Conservation (phyloP, 2,329 filamentous ascomycete species). For the Aspergillus sp. region DNA sequence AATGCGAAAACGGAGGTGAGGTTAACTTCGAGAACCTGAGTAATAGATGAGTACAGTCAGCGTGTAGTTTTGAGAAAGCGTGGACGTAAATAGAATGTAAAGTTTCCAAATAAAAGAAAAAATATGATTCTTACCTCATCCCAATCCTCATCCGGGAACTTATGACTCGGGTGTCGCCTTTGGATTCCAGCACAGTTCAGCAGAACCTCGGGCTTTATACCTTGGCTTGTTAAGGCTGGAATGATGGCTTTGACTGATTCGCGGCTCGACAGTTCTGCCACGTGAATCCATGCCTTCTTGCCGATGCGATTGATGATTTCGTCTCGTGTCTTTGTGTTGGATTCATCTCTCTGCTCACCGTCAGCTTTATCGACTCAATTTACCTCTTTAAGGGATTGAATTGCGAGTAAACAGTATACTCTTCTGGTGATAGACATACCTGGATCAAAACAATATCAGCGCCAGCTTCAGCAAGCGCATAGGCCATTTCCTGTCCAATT, state of each 20-base stretch:
- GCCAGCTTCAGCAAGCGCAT: constrained; percentile 44
- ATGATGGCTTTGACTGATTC: constrained; percentile 37
- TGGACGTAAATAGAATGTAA: too few species aligned
- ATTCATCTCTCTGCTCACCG: constrained; percentile 48
- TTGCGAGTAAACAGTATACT: not conserved
- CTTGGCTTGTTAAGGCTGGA: constrained; percentile 33
- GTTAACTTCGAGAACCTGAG: constrained; percentile 76
- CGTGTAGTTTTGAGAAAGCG: too few species aligned
- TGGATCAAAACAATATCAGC: constrained; percentile 42
- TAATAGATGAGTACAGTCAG: not conserved
- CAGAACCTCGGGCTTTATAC: constrained; percentile 66
- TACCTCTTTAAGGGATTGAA: not conserved
- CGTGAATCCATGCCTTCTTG: constrained; percentile 39
- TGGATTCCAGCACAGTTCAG: constrained; percentile 88
- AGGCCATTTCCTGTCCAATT: constrained; percentile 44
- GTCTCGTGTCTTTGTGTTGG: constrained; percentile 41
- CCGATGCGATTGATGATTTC: constrained; percentile 34
- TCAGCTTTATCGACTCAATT: not conserved
- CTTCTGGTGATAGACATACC: constrained; percentile 15
- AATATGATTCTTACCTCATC: constrained; percentile 49
- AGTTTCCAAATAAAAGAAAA: not conserved
- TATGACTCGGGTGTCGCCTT: constrained; percentile 66
- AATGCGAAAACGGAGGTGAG: constrained; percentile 71
- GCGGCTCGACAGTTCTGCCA: constrained; percentile 40
- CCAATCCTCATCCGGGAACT: constrained; percentile 75